Base-by-base conservation (phyloP, 116 monocot genomes). In the Cymodocea nodosa region DNA sequence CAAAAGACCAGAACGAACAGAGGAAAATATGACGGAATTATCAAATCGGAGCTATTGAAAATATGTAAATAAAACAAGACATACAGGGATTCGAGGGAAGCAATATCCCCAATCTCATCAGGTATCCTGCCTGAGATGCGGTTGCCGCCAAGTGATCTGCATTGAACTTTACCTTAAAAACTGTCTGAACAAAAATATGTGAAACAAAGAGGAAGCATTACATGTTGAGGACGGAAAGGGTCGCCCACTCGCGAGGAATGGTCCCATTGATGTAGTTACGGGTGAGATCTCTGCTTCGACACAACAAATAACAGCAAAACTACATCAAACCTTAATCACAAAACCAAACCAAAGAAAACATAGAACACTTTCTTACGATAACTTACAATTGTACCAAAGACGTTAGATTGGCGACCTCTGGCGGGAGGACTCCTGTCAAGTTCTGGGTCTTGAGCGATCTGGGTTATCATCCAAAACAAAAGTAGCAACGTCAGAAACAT, bases 221-320 rank as follows among this genome's bases (percentile, higher is more conserved):
- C 83, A 87, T 6, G 66, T 78, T 73, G 22, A 53, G 25, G 12
- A 87, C 78, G 37, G 73, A 67, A 62, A 78, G 73, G 16, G 71
- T 37, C 8, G 72, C 75, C 87, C 87, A 87, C 12, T 71, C 71
- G 2, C 20, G 35, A 35, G 87, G 87, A 7, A 83, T 80, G 34
- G 76, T 55, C 30, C 87, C 87, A 71, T 60, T 80, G 25, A 87
- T 71, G 73, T 80, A 80, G 68, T 87, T 87, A 35, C 75, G 71
- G 20, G 73, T 65, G 13, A 87, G 77, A 58, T 83, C 83, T 25
- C 87, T 83, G 80, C 56, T 24, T 15, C 56, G 30, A 59, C 22
- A 35, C 50, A 30, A 17, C 16, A 44, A 50, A 51, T 23, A 19
- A 23, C 30, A 55, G 16, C 17, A 7, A 1, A 44, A 3, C 44